Percentiles rank a stretch among this genome's conserved stretches.
phyloP scores from a whole-genome alignment of 2,329 filamentous ascomycete genomes.

The Zopfia rhizophila region DNA sequence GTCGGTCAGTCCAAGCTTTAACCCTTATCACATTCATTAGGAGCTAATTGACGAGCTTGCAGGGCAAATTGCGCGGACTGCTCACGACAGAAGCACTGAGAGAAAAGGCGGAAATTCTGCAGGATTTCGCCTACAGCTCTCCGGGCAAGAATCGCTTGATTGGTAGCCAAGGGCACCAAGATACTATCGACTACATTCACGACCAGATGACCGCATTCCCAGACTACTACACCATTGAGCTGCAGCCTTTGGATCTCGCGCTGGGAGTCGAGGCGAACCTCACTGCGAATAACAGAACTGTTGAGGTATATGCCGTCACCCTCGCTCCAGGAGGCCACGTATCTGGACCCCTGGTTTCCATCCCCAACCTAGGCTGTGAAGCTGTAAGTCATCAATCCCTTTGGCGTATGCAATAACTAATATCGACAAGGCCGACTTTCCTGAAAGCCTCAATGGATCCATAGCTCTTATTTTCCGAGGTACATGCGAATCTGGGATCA shows the following conservation, averaged over 20 bases:
- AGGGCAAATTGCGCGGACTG: conserved; percentile 36
- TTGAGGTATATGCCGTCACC: conserved; percentile 37
- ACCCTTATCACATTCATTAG: not conserved
- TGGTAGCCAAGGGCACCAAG: conserved; percentile 51
- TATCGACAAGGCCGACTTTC: conserved; percentile 65
- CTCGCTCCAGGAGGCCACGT: conserved; percentile 45
- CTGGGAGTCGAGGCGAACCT: conserved; percentile 41
- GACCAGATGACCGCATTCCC: conserved; percentile 39
- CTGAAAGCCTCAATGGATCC: conserved; percentile 66
- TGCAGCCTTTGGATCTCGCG: conserved; percentile 39
- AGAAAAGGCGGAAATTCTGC: conserved; percentile 44
- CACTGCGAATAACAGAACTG: conserved; percentile 39
- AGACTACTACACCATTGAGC: conserved; percentile 51
- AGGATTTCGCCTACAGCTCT: conserved; percentile 53
- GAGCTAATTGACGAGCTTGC: conserved; percentile 4
- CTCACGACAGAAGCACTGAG: conserved; percentile 39
- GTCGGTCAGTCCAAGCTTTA: conserved; percentile 26
- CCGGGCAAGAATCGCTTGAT: conserved; percentile 54
- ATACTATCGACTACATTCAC: conserved; percentile 52
- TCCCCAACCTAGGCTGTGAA: conserved; percentile 48
- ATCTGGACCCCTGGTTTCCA: conserved; percentile 41
- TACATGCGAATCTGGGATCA: conserved; percentile 75
- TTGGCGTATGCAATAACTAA: conserved; percentile 5
- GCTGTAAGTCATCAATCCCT: conserved; percentile 29
- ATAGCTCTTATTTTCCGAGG: conserved; percentile 79